These are phyloP conservation scores for Vitis hybrid DNA, from an alignment of 177 flowering plant species.

Conservation along the genomic window DNA sequence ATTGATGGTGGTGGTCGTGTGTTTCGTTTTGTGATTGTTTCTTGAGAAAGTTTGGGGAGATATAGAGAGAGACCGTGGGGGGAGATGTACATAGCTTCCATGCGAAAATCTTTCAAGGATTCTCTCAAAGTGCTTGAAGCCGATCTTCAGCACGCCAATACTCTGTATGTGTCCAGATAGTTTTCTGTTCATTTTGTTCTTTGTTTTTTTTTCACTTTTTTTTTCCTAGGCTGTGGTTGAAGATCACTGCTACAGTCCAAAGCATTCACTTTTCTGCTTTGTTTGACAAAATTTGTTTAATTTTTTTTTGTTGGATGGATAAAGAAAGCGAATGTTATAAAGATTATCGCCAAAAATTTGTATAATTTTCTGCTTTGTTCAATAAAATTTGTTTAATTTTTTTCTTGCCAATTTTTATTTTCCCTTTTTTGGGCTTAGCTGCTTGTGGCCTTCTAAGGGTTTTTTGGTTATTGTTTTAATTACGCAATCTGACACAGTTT, in stretches of 20 bases:
- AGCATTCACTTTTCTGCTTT: background rate
- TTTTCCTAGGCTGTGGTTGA: background rate
- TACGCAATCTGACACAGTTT: too few relatives aligned
- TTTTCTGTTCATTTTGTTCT: background rate
- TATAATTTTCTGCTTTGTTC: background rate
- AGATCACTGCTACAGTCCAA: background rate
- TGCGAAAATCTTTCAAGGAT: conserved; percentile 81
- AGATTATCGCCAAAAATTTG: too few relatives aligned
- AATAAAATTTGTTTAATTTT: background rate
- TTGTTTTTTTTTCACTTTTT: background rate
- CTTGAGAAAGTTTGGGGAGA: background rate
- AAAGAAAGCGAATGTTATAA: too few relatives aligned
- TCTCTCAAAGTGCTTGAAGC: conserved; percentile 81
- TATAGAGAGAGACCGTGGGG: background rate
- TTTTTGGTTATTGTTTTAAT: too few relatives aligned
- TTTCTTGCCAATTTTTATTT: background rate
- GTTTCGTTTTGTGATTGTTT: background rate
- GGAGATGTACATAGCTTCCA: conserved; percentile 47
- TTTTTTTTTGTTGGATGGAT: background rate
- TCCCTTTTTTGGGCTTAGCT: background rate
- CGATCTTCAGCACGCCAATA: conserved; percentile 84
- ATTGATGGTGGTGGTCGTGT: background rate
- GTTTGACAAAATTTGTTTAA: background rate
- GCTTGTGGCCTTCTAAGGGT: too few relatives aligned
- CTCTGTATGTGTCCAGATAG: conserved; percentile 49